These are phyloP conservation scores for Cystofilobasidium capitatum DNA, from an alignment of 768 basidiomycete genomes.

Conservation along the genomic window DNA sequence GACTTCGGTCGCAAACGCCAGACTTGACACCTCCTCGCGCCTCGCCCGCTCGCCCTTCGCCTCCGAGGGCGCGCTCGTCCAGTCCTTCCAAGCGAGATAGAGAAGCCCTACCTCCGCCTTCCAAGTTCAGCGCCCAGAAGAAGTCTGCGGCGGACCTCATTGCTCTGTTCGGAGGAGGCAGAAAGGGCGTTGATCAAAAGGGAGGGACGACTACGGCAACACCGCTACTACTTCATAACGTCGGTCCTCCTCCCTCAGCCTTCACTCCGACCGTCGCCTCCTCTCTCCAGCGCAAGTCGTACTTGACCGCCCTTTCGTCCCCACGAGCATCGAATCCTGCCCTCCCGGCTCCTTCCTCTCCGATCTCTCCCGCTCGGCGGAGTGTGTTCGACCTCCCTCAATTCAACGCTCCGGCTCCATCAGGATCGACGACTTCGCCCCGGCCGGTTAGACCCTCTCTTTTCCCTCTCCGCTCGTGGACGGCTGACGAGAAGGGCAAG, in stretches of 20 bases:
- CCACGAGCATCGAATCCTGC: background rate
- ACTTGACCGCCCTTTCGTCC: background rate
- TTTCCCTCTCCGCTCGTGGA: background rate
- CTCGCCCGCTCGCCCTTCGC: too few species aligned
- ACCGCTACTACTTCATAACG: background rate
- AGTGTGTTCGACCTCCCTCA: conserved; percentile 1
- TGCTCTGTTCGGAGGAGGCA: background rate
- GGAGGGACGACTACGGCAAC: background rate
- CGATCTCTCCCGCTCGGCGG: background rate
- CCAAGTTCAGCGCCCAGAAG: background rate
- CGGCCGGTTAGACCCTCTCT: background rate
- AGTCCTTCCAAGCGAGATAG: too few species aligned
- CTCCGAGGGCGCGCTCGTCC: too few species aligned
- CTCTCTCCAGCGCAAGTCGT: background rate
- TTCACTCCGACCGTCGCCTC: background rate
- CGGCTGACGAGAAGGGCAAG: background rate
- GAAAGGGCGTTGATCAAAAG: background rate
- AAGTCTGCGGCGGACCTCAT: background rate
- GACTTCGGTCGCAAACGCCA: too few species aligned
- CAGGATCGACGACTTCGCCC: background rate
- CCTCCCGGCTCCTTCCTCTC: too few species aligned
- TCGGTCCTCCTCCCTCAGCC: background rate
- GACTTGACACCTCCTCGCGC: too few species aligned
- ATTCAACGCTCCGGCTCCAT: background rate
- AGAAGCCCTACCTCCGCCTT: background rate